Percentiles rank a stretch among this genome's conserved stretches.
phyloP scores from a whole-genome alignment of 768 basidiomycete genomes.

The Suillus plorans region DNA sequence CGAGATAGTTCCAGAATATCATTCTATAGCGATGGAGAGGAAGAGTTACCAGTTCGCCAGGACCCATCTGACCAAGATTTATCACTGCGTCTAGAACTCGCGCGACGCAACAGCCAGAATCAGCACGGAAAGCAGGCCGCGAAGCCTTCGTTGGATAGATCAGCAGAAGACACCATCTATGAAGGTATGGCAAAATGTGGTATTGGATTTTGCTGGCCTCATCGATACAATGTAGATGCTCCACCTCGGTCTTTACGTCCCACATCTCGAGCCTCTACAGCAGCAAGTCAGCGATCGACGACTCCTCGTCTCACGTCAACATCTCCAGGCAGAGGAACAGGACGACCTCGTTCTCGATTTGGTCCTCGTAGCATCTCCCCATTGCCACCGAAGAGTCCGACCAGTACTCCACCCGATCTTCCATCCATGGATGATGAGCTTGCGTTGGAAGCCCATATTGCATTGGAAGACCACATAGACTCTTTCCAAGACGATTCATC shows the following conservation, averaged over 20 bases:
- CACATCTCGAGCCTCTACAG: constrained; percentile 49
- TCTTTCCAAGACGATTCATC: constrained; percentile 27
- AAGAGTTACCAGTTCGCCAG: constrained; percentile 40
- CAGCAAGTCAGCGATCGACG: constrained; percentile 41
- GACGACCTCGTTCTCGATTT: constrained; percentile 50
- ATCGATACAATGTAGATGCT: constrained; percentile 45
- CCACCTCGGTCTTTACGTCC: constrained; percentile 56
- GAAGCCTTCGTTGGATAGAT: constrained; percentile 41
- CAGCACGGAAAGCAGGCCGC: constrained; percentile 53
- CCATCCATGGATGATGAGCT: constrained; percentile 48
- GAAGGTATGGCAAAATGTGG: constrained; percentile 54
- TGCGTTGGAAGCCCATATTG: constrained; percentile 39
- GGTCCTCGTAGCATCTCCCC: constrained; percentile 81
- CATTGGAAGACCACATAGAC: constrained; percentile 35
- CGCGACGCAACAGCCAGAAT: constrained; percentile 79
- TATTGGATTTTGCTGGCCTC: constrained; percentile 2
- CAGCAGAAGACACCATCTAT: constrained; percentile 69
- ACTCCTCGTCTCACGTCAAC: constrained; percentile 48
- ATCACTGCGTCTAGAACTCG: constrained; percentile 74
- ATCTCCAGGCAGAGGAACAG: constrained; percentile 36
- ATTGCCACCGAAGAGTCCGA: constrained; percentile 50
- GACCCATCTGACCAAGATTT: constrained; percentile 79
- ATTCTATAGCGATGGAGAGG: constrained; percentile 44
- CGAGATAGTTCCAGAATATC: constrained; percentile 37
- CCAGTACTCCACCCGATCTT: constrained; percentile 18